Evolutionary conservation across 1,139 yeast genomes (phyloP), one percentile per base, ranked within the genome.

Genomic region (Magnusiomyces paraingens): DNA sequence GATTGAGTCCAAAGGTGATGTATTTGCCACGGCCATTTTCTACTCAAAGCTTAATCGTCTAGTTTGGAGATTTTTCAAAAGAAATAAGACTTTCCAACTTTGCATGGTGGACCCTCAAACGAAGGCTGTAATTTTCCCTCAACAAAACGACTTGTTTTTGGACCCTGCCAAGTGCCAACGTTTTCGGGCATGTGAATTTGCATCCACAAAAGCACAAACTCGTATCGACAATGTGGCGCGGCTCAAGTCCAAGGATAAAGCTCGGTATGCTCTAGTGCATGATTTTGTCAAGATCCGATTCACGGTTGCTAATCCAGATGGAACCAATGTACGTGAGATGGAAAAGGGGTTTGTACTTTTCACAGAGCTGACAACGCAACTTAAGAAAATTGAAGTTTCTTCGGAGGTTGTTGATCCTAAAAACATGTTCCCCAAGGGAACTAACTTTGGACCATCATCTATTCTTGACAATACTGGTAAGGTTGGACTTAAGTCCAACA

Each of bases 1-100:
- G 29, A 44, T 44, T 44, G 18, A 35, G 11, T 36, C 26, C 26
- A 36, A 44, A 3, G 26, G 21, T 21, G 47, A 44, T 18, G 14
- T 17, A 12, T 44, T 44, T 44, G 26, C 32, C 2, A 36, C 20
- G 3, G 47, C 38, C 36, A 44, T 44, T 14, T 15, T 44, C 14
- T 44, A 26, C 21, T 44, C 47, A 2, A 44, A 44, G 29, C 47
- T 44, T 10, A 44, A 44, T 15, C 14, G 47, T n/a, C 18, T 44
- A 12, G 47, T 44, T 21, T 44, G 47, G 47, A 26, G 47, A n/a
- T 44, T 44, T 44, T 44, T 44, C 38, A 44, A 44, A 36, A 35
- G 47, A 6, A 44, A 44, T 38, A 44, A 44, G 38, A 44, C 47
- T 8, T 44, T 44, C 29, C 38, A 15, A 14, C 36, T 44, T 26